phyloP scores from a whole-genome alignment of 2,329 filamentous ascomycete species.

The Stachybotrys chlorohalonatus region DNA sequence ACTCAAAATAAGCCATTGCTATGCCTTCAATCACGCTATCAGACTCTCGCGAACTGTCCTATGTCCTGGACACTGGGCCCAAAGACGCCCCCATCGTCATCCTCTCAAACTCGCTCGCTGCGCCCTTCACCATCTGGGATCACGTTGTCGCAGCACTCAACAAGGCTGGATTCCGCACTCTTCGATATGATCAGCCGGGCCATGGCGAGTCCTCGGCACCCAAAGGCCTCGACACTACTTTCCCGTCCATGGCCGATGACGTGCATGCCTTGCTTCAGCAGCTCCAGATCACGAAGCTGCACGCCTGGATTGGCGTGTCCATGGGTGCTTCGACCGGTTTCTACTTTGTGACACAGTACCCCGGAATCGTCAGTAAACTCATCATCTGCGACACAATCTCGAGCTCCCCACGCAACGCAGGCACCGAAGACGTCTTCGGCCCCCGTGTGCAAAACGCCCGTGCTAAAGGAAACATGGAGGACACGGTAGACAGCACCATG shows the following conservation, averaged over 20 bases:
- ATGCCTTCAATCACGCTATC: conserved; percentile 12
- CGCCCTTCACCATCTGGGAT: conserved; percentile 29
- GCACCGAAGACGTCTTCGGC: conserved; percentile 24
- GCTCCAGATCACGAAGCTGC: conserved; percentile 19
- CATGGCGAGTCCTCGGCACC: conserved; percentile 29
- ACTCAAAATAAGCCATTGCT: neutral
- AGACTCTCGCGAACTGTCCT: conserved; percentile 17
- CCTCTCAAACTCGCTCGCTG: conserved; percentile 29
- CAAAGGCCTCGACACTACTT: conserved; percentile 23
- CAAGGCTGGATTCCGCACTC: conserved; percentile 24
- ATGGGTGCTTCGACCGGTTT: conserved; percentile 33
- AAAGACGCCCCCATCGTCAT: conserved; percentile 21
- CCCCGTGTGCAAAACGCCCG: conserved; percentile 23
- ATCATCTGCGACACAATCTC: conserved; percentile 31
- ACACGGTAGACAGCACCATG: conserved; percentile 20
- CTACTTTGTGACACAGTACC: conserved; percentile 27
- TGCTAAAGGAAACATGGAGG: conserved; percentile 20
- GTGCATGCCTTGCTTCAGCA: conserved; percentile 22
- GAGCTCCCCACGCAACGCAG: conserved; percentile 25
- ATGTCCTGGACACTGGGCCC: conserved; percentile 15
- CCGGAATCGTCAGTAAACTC: conserved; percentile 25
- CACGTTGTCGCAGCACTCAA: conserved; percentile 24
- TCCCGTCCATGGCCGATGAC: conserved; percentile 28
- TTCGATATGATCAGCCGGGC: conserved; percentile 34
- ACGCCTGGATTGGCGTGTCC: conserved; percentile 35